Base-by-base conservation (phyloP, 2,329 filamentous ascomycete species). In the Aspergillus neotritici region DNA sequence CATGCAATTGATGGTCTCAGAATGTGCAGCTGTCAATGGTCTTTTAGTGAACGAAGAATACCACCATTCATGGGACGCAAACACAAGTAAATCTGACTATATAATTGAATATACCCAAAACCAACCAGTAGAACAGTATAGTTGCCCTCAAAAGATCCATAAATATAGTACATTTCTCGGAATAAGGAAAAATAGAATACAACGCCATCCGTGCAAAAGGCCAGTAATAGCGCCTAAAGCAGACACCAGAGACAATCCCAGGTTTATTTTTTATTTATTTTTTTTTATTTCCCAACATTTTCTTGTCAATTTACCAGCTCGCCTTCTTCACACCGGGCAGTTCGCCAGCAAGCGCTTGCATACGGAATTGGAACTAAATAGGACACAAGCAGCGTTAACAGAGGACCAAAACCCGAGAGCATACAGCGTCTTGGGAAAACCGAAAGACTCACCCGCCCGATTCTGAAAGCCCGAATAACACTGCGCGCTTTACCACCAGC, bases 241-340 rank as follows among this genome's bases (percentile, higher is more conserved):
- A 25, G 21, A 25, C 21, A 25, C 21, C 7, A 25, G 6, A 25
- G 21, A 25, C 21, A 25, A 5, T 25, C 21, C 21, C 21, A 25
- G 21, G 21, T 25, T 8, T 25, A 8, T 25, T 5, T 6, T 21
- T 25, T 25, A 6, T 25, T 9, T 41, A 28, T 30, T 35, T 16
- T 42, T 48, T 43, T 43, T 39, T 34, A 44, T 46, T 14, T 41
- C 33, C 43, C 38, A 41, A 43, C 34, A 32, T 43, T 34, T 31
- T 32, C 8, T 29, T 41, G 30, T 38, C 25, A 31, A 45, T 56
- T 34, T 87, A 98, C 93, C 93, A 98, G 69, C 87, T 94, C 38
- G 93, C 93, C 75, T 94, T 94, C 77, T 84, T 88, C 43, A 98
- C 93, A 58, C 93, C 93, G 0, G 93, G 91, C 41, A 98, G 65